Evolutionary conservation across 2,329 filamentous ascomycete species (phyloP).

Genomic region (Pseudogymnoascus sp.): DNA sequence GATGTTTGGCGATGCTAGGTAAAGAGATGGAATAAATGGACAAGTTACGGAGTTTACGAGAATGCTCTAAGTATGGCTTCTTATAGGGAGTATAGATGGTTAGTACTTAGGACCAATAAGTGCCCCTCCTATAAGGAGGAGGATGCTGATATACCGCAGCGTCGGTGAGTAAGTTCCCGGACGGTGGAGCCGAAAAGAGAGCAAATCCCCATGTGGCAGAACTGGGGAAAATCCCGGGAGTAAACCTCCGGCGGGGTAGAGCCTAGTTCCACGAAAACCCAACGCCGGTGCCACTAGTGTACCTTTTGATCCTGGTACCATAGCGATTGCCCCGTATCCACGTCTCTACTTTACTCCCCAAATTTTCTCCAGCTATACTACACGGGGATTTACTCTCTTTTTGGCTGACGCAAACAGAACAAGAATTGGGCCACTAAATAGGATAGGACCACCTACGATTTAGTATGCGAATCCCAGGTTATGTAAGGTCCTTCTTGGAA

Average conservation of each 20-base stretch:
- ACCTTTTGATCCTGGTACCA: neutral
- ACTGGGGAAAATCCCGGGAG: neutral
- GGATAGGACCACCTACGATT: neutral
- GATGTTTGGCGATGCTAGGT: conserved; percentile 51
- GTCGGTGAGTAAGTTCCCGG: neutral
- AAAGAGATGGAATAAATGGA: neutral
- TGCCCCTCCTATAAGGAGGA: neutral
- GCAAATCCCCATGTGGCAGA: neutral
- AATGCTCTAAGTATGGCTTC: neutral
- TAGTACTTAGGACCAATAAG: neutral
- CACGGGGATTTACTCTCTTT: neutral
- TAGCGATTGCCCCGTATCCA: neutral
- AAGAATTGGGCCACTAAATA: neutral
- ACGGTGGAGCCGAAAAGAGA: neutral
- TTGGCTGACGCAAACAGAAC: neutral
- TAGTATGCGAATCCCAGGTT: neutral
- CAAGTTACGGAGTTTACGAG: neutral
- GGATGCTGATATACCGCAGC: neutral
- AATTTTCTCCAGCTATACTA: neutral
- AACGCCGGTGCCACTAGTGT: conserved; percentile 17
- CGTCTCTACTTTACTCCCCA: neutral
- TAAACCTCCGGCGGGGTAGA: neutral
- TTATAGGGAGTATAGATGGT: neutral
- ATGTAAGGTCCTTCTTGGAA: neutral
- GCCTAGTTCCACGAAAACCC: neutral